Evolutionary conservation across 768 basidiomycete species (phyloP).

Genomic region (Tricholoma sp.): DNA sequence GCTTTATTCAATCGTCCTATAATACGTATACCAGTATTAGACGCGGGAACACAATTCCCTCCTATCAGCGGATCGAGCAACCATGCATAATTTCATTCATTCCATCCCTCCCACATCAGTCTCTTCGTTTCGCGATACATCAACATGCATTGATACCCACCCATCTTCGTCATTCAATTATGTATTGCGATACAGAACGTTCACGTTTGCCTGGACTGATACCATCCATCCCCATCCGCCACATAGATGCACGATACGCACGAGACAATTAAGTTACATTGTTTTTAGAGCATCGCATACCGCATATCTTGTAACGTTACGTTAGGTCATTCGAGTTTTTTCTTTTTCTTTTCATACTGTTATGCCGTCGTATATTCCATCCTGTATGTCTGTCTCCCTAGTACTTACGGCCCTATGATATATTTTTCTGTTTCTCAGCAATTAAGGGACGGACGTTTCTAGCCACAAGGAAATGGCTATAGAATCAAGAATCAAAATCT

Average conservation of each 20-base stretch:
- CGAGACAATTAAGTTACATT: conserved; percentile 12
- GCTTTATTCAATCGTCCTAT: conserved; percentile 3
- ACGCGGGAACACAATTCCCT: conserved; percentile 6
- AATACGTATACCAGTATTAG: conserved; percentile 12
- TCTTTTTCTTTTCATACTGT: conserved; percentile 10
- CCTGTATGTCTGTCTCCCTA: conserved; percentile 5
- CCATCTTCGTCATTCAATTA: conserved; percentile 7
- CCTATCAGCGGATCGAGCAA: conserved; percentile 8
- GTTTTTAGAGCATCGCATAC: conserved; percentile 63
- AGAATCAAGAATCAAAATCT: too few relatives aligned
- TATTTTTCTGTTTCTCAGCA: conserved; percentile 18
- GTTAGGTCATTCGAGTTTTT: conserved; percentile 24
- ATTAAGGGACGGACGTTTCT: conserved; percentile 2
- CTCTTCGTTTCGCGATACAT: conserved; percentile 20
- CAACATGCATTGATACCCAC: conserved; percentile 25
- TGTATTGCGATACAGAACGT: conserved; percentile 20
- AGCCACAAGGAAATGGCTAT: too few relatives aligned
- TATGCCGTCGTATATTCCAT: conserved; percentile 14
- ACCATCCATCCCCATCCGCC: conserved; percentile 5
- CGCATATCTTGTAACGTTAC: conserved; percentile 23
- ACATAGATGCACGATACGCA: conserved; percentile 3
- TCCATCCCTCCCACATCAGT: not conserved
- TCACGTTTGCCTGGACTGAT: conserved; percentile 7
- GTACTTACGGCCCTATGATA: conserved; percentile 13
- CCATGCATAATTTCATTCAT: not conserved